phyloP scores from a whole-genome alignment of 495 filamentous ascomycete species.

The Evernia prunastri region DNA sequence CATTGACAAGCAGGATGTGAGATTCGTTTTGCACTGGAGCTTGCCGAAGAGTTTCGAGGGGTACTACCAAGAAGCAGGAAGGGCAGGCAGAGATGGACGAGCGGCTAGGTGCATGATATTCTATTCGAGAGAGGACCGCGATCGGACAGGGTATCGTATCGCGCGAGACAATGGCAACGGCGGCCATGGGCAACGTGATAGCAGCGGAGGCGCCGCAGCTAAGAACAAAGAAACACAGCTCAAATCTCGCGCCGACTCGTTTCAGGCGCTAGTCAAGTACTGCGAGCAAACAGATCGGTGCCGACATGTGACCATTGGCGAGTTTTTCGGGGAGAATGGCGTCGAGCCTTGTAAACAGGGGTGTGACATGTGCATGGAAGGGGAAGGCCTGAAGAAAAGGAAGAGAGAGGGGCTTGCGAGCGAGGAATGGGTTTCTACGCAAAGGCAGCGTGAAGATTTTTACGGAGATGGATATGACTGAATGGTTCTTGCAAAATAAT shows the following conservation, averaged over 20 bases:
- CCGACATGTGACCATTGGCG: conserved; percentile 67
- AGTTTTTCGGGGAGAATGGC: conserved; percentile 70
- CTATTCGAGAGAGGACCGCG: conserved; percentile 77
- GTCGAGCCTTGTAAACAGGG: conserved; percentile 68
- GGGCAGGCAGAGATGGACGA: conserved; percentile 83
- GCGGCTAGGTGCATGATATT: conserved; percentile 81
- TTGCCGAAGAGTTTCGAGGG: conserved; percentile 89
- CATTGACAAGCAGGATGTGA: conserved; percentile 89
- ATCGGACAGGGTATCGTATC: conserved; percentile 57
- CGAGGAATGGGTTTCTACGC: conserved; percentile 70
- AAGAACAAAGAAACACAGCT: conserved; percentile 30
- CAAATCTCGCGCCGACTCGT: conserved; percentile 39
- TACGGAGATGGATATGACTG: conserved; percentile 33
- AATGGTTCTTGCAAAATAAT: neutral
- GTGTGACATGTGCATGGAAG: conserved; percentile 86
- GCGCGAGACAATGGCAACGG: conserved; percentile 30
- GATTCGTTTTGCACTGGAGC: conserved; percentile 91
- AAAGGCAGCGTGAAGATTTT: conserved; percentile 53
- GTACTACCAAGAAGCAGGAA: conserved; percentile 91
- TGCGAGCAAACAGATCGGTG: conserved; percentile 71
- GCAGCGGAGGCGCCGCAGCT: conserved; percentile 12
- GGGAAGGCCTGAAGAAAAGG: conserved; percentile 51
- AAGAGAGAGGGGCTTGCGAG: conserved; percentile 57
- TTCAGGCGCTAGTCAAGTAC: conserved; percentile 62
- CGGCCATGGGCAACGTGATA: conserved; percentile 23